phyloP scores from a whole-genome alignment of 441 rosid species.

The Raphanus hybrid region DNA sequence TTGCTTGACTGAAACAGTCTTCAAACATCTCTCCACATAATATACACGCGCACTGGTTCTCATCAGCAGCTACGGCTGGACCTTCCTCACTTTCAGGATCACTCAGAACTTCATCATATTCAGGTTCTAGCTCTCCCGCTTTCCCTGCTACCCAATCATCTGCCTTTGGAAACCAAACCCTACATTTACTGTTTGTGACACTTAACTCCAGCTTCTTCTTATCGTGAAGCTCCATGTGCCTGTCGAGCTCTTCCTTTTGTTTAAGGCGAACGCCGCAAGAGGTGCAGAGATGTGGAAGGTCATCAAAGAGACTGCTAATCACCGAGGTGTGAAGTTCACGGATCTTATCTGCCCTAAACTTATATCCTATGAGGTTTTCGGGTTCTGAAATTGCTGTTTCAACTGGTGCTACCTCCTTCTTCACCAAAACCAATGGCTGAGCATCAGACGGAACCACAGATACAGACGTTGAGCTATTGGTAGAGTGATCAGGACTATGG shows the following conservation, averaged over 20 bases:
- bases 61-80: slow-evolving; percentile 76
- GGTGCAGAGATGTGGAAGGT: slow-evolving; percentile 71
- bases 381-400: slow-evolving; percentile 42
- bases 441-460: slow-evolving; percentile 58
- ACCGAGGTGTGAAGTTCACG: slow-evolving; percentile 83
- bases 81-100: slow-evolving; percentile 48
- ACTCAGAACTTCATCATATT: slow-evolving; percentile 44
- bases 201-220: slow-evolving; percentile 49
- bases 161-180: slow-evolving; percentile 76
- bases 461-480: slow-evolving; percentile 44
- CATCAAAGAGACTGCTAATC: slow-evolving; percentile 64
- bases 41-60: slow-evolving; percentile 85
- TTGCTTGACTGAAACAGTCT: slow-evolving; percentile 66
- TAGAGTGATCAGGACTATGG: slow-evolving; percentile 43
- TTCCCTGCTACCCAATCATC: slow-evolving; percentile 72
- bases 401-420: slow-evolving; percentile 38
- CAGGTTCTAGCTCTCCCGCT: slow-evolving; percentile 47
- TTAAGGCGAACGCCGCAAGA: slow-evolving; percentile 81
- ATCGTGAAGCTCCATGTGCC: slow-evolving; percentile 80
- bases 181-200: slow-evolving; percentile 41
- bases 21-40: slow-evolving; percentile 92
- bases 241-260: slow-evolving; percentile 63
- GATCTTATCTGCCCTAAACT: slow-evolving; percentile 75
- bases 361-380: slow-evolving; percentile 67
- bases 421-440: slow-evolving; percentile 31